These are phyloP conservation scores for Fusarium duplospermum DNA, from an alignment of 2,329 filamentous ascomycete species.

Conservation along the genomic window DNA sequence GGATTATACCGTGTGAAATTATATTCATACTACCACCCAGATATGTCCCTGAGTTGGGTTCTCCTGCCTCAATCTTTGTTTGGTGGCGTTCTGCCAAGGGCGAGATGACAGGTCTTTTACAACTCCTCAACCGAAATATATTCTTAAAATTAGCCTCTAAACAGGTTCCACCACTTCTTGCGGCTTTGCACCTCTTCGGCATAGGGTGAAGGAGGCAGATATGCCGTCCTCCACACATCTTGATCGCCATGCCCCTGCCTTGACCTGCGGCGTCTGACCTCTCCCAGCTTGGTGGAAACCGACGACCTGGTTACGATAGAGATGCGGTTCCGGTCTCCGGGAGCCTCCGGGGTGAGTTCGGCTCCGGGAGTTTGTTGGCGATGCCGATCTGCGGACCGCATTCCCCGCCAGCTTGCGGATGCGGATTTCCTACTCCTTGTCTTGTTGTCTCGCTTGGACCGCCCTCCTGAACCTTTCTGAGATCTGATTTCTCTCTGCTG, in stretches of 20 bases:
- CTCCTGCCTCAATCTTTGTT: not conserved
- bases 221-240: conserved; percentile 21
- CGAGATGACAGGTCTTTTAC: not conserved
- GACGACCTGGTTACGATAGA: conserved; percentile 54
- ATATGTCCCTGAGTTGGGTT: not conserved
- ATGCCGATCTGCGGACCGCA: conserved; percentile 18
- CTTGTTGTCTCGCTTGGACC: conserved; percentile 13
- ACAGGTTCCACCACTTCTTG: conserved; percentile 41
- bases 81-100: not conserved
- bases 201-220: conserved; percentile 34
- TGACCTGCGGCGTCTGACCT: conserved; percentile 48
- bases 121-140: not conserved
- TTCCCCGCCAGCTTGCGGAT: conserved; percentile 7
- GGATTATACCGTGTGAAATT: not conserved
- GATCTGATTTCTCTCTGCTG: conserved; percentile 13
- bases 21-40: not conserved
- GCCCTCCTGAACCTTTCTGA: conserved; percentile 14
- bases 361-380: conserved; percentile 9
- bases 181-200: conserved; percentile 21
- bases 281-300: conserved; percentile 59
- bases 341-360: conserved; percentile 8
- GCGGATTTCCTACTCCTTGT: conserved; percentile 26
- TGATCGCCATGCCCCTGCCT: conserved; percentile 11
- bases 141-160: conserved; percentile 11
- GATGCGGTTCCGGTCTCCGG: conserved; percentile 28